A percentile compares a stretch with the other conserved stretches of the same genome.
phyloP scores from a whole-genome alignment of 495 filamentous ascomycete species.

The Aspergillus ostianus region DNA sequence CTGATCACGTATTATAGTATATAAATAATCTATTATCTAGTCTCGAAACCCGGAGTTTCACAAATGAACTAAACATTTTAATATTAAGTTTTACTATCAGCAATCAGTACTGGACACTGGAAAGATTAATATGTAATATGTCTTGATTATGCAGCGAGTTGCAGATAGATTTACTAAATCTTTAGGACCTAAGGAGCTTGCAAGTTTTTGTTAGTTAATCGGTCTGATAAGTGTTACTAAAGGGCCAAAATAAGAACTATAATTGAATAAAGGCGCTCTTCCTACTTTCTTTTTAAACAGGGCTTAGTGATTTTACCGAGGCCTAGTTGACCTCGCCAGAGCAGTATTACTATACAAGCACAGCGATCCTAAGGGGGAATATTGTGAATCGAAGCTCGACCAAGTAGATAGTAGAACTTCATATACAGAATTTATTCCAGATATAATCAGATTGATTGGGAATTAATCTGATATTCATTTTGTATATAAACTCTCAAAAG shows the following conservation, averaged over 20 bases:
- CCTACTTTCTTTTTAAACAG: conserved; percentile 11
- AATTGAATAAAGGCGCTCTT: conserved; percentile 16
- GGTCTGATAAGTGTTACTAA: conserved; percentile 9
- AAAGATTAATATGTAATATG: conserved; percentile 18
- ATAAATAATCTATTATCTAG: conserved; percentile 16
- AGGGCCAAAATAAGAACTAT: conserved; percentile 4
- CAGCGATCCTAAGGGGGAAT: conserved; percentile 17
- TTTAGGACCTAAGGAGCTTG: conserved; percentile 12
- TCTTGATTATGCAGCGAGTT: conserved; percentile 16
- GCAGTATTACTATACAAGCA: conserved; percentile 19
- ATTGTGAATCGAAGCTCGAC: too few species aligned
- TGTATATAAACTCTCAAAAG: too few species aligned
- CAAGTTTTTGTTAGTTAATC: neutral
- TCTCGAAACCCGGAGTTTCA: conserved; percentile 16
- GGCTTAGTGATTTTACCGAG: conserved; percentile 19
- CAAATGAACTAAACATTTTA: conserved; percentile 21
- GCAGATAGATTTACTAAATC: conserved; percentile 19
- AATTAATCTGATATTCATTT: too few species aligned
- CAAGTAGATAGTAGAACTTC: too few species aligned
- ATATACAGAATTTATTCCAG: too few species aligned
- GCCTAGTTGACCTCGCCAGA: conserved; percentile 12
- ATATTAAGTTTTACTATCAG: conserved; percentile 22
- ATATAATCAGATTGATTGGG: too few species aligned
- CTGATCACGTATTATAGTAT: conserved; percentile 16
- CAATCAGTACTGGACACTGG: conserved; percentile 11